These are phyloP conservation scores for Rhizoclosmatium globosum DNA, from an alignment of 192 early-diverging fungal species.

Conservation along the genomic window DNA sequence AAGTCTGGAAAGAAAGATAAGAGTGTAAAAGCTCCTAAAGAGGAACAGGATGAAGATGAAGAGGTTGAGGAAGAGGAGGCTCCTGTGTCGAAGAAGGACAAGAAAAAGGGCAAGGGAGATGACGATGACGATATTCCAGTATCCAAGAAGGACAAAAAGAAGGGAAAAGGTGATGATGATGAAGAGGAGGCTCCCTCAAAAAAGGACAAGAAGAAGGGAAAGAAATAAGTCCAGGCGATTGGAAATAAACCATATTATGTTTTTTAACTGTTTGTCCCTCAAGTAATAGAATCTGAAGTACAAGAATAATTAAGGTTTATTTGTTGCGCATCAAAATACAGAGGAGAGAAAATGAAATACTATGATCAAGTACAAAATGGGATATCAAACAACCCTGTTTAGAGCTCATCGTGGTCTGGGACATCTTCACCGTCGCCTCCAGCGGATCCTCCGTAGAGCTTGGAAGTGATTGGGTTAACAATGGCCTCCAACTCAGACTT, in stretches of 20 bases:
- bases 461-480: constrained; percentile 94
- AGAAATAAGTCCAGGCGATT: no score
- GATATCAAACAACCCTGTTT: constrained; percentile 31
- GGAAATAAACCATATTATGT: no score
- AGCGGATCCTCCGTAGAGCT: constrained; percentile 79
- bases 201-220: no score
- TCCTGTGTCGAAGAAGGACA: constrained; percentile 1
- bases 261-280: no score
- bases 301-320: no score
- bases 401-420: constrained; percentile 80
- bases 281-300: no score
- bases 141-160: no score
- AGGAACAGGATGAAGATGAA: constrained; percentile 3
- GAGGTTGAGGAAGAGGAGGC: background rate
- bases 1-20: background rate
- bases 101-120: constrained; percentile 3
- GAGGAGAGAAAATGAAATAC: no score
- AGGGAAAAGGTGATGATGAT: no score
- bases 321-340: no score
- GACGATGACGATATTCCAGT: background rate
- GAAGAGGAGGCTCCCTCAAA: no score
- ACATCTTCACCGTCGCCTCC: constrained; percentile 55
- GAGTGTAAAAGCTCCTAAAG: background rate
- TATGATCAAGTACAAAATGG: no score
- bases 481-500: constrained; percentile 92